phyloP scores from a whole-genome alignment of 1,139 yeast genomes.

The Lodderomyces orthopsilosis region DNA sequence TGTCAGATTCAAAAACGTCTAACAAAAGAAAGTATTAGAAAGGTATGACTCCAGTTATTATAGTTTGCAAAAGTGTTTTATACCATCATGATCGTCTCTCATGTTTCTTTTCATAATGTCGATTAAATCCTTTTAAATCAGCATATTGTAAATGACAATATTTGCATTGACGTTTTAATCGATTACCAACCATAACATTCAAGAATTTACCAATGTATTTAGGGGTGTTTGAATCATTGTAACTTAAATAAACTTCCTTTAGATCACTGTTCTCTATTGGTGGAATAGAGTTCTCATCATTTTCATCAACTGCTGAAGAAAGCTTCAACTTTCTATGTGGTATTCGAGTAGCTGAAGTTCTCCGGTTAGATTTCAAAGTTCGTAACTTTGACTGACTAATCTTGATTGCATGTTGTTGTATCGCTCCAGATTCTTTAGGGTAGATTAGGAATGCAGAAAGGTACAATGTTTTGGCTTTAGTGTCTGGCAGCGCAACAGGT shows the following conservation, averaged over 20 bases:
- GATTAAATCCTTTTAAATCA: conserved; percentile 18
- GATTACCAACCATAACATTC: conserved; percentile 12
- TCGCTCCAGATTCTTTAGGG: background rate
- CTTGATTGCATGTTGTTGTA: background rate
- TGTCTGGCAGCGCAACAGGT: background rate
- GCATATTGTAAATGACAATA: conserved; percentile 14
- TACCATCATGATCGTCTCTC: background rate
- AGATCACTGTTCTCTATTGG: background rate
- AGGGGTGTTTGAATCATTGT: conserved; percentile 18
- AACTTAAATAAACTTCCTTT: conserved; percentile 8
- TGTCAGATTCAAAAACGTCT: too few relatives aligned
- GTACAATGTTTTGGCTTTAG: conserved; percentile 1
- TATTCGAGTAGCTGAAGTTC: background rate
- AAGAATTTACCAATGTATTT: conserved; percentile 16
- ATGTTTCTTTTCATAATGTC: conserved; percentile 17
- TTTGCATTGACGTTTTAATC: conserved; percentile 17
- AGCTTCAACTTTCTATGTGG: background rate
- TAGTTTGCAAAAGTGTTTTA: background rate
- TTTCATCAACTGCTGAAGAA: background rate
- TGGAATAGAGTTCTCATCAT: background rate
- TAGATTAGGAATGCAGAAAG: background rate
- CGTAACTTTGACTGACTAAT: background rate
- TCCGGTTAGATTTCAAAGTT: background rate
- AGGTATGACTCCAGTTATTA: too few relatives aligned
- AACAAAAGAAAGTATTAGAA: too few relatives aligned